These are phyloP conservation scores for Annona squamosa DNA, from an alignment of 164 flowering plant species.

Conservation along the genomic window DNA sequence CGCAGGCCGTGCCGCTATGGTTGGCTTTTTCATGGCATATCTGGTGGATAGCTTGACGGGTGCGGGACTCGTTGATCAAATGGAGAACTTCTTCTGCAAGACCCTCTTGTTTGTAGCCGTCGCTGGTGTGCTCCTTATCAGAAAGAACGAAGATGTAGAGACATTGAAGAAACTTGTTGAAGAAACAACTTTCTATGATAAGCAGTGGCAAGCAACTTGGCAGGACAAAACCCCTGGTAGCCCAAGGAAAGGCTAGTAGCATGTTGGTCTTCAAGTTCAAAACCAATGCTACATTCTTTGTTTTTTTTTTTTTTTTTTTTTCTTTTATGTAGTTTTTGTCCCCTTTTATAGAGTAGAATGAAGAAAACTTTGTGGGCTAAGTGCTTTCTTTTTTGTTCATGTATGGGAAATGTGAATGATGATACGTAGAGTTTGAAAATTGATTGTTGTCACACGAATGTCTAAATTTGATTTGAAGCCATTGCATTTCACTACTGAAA, in stretches of 20 bases:
- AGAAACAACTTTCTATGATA: slow-evolving; percentile 90
- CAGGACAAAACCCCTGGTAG: slow-evolving; percentile 51
- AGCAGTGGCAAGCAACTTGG: slow-evolving; percentile 99
- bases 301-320: slow-evolving; percentile 7
- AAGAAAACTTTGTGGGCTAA: neutral
- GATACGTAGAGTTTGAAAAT: neutral
- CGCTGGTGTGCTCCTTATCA: slow-evolving; percentile 65
- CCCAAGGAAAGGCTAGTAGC: slow-evolving; percentile 30
- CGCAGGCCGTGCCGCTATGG: slow-evolving; percentile 95
- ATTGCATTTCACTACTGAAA: neutral
- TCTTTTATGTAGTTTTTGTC: neutral
- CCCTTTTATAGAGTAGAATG: slow-evolving; percentile 13
- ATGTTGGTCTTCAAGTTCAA: slow-evolving; percentile 1
- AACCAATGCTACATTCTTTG: slow-evolving; percentile 1
- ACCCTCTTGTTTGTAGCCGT: slow-evolving; percentile 79
- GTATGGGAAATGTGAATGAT: neutral
- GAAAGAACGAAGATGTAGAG: slow-evolving; percentile 90
- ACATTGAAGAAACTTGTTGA: slow-evolving; percentile 73
- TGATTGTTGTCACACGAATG: neutral
- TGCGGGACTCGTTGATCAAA: slow-evolving; percentile 92
- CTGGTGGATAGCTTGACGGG: slow-evolving; percentile 94
- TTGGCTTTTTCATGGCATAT: slow-evolving; percentile 98
- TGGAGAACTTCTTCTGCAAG: slow-evolving; percentile 98
- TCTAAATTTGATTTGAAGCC: neutral
- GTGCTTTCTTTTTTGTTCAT: neutral